Evolutionary conservation across 2,329 filamentous ascomycete genomes (phyloP), one percentile per base, ranked within the genome.

Genomic region (Lachnellula cervina): DNA sequence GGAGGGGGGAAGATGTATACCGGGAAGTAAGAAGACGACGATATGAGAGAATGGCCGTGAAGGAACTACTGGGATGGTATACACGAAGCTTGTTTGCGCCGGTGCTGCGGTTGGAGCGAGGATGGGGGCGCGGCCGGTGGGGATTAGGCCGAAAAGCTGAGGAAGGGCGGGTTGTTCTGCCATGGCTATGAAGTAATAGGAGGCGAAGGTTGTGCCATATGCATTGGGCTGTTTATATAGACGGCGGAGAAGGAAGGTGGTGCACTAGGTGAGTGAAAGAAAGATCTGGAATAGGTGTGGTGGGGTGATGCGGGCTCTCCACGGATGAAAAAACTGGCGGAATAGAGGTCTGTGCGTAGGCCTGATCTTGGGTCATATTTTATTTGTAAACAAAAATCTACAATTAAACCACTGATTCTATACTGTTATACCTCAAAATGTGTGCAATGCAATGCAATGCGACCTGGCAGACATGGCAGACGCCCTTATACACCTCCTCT

Each of bases 1-100:
- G 21, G n/a, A n/a, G n/a, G n/a, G n/a, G 17, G 19, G 16, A 2
- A n/a, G n/a, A 25, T 17, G 49, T 11, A 16, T 34, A 44, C 87
- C 88, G 0, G 94, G 95, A 0, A 97, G 82, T 37, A 97, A 79
- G 75, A 97, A 96, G 55, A 97, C 85, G 66, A 91, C 88, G 54
- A 97, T 81, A 70, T 97, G 91, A 16, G 87, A 84, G 71, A 94
- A 90, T 51, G 83, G 65, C 44, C 66, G 61, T 13, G 74, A 71
- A 2, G 69, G 68, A 2, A 68, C 66, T 47, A 81, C 71, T 1
- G 71, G 71, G 54, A 82, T 73, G 49, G 73, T 72, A 71, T 80
- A 86, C 55, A 84, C 74, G 63, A 83, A 78, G n/a, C 78, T 80
- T 2, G 77, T 80, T 49, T 74, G 74, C 0, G 79, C 76, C 0